Conservation (phyloP, 331 rosid species). For the Malus hybrid region DNA sequence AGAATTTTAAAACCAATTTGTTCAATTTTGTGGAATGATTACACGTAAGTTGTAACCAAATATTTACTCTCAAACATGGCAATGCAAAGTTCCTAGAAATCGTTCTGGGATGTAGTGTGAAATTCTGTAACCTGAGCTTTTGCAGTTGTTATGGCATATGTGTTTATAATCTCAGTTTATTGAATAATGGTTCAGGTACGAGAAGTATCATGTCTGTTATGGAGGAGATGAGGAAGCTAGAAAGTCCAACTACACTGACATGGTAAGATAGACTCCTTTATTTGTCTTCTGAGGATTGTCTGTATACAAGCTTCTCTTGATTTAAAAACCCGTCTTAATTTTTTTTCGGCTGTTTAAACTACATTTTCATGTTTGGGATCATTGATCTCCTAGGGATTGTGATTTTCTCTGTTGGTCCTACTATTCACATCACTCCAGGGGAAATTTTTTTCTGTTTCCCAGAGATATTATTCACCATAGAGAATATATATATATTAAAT, state of each 20-base stretch:
- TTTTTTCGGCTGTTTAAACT: neutral
- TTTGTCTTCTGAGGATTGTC: neutral
- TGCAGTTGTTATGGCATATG: neutral
- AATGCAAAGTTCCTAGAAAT: neutral
- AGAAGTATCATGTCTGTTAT: conserved; percentile 71
- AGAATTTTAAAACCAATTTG: neutral
- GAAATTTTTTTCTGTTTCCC: neutral
- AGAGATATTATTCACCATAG: neutral
- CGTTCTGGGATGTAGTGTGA: neutral
- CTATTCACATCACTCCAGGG: neutral
- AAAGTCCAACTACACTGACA: conserved; percentile 67
- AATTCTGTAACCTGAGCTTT: neutral
- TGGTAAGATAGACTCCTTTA: conserved; percentile 46
- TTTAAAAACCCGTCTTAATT: neutral
- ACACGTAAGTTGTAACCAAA: neutral
- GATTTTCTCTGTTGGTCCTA: neutral
- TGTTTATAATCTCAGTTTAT: conserved; percentile 3
- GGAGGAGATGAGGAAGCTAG: conserved; percentile 85
- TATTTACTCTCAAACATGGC: neutral
- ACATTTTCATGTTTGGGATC: neutral
- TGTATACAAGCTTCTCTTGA: neutral
- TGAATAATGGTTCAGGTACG: conserved; percentile 51
- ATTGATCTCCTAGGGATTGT: neutral
- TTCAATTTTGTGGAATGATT: neutral
- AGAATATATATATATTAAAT: neutral